These are phyloP conservation scores for Fusarium sp. DNA, from an alignment of 2,329 filamentous ascomycete species.

Conservation along the genomic window DNA sequence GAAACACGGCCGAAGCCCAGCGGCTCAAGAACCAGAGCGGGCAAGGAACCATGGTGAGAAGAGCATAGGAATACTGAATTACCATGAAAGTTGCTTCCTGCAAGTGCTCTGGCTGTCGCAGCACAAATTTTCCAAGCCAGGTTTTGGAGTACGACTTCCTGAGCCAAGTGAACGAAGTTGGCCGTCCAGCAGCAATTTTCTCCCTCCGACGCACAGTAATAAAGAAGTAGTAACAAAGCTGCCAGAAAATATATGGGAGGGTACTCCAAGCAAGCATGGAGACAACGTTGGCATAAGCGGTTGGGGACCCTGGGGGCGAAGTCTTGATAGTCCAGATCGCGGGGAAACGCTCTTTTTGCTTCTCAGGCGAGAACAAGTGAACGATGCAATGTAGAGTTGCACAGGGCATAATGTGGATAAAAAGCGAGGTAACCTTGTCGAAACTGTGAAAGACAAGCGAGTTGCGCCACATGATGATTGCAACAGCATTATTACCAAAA, in stretches of 20 bases:
- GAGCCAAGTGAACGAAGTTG: constrained; percentile 98
- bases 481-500: constrained; percentile 96
- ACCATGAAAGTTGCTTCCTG: constrained; percentile 96
- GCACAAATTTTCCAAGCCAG: constrained; percentile 88
- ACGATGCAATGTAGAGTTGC: constrained; percentile 93
- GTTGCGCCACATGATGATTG: constrained; percentile 99
- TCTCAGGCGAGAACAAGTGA: constrained; percentile 79
- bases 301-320: constrained; percentile 77
- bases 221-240: constrained; percentile 91
- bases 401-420: constrained; percentile 99
- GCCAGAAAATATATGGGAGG: constrained; percentile 93
- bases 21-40: constrained; percentile 95
- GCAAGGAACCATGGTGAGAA: constrained; percentile 94
- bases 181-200: constrained; percentile 94
- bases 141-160: constrained; percentile 90
- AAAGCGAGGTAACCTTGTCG: constrained; percentile 98
- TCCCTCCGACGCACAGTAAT: constrained; percentile 96
- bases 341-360: constrained; percentile 81
- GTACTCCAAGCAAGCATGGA: constrained; percentile 97
- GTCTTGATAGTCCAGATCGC: constrained; percentile 87
- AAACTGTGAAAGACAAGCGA: constrained; percentile 98
- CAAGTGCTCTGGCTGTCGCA: constrained; percentile 79
- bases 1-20: constrained; percentile 82
- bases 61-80: constrained; percentile 93
- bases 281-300: constrained; percentile 81